These are phyloP conservation scores for Eucalyptus shirleyi DNA, from an alignment of 345 rosid species.

Conservation along the genomic window DNA sequence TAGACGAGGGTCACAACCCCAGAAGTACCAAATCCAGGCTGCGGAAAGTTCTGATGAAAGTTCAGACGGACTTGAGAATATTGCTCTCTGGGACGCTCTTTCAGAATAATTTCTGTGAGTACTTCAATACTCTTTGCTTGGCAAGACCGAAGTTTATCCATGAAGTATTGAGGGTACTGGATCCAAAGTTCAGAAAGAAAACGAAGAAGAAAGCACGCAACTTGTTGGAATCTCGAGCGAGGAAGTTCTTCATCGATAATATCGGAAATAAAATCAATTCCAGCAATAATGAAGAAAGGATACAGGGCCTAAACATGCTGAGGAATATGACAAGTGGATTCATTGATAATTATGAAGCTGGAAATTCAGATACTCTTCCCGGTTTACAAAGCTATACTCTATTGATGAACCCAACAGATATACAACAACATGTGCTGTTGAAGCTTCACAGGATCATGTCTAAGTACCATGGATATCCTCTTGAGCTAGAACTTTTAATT, in stretches of 20 bases:
- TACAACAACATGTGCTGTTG: constrained; percentile 44
- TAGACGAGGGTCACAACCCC: constrained; percentile 94
- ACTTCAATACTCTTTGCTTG: constrained; percentile 82
- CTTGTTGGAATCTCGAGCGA: constrained; percentile 64
- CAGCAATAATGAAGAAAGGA: constrained; percentile 48
- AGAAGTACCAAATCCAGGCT: constrained; percentile 89
- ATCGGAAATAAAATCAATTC: constrained; percentile 82
- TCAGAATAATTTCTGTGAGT: constrained; percentile 95
- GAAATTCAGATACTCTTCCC: constrained; percentile 54
- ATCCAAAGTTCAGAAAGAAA: constrained; percentile 41
- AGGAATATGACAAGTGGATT: constrained; percentile 63
- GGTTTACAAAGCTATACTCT: constrained; percentile 88
- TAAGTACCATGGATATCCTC: constrained; percentile 53
- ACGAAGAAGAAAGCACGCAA: constrained; percentile 40
- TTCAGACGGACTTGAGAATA: constrained; percentile 58
- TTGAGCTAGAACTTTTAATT: constrained; percentile 74
- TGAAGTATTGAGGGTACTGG: constrained; percentile 58
- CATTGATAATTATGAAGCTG: constrained; percentile 81
- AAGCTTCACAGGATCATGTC: constrained; percentile 62
- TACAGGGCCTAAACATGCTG: constrained; percentile 70
- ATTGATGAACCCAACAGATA: constrained; percentile 71
- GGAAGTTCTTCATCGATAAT: constrained; percentile 70
- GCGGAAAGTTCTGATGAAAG: constrained; percentile 88
- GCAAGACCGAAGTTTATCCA: constrained; percentile 75
- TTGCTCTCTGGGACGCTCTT: constrained; percentile 87